Conservation (phyloP, 345 rosid species). For the Brassica rapa region DNA sequence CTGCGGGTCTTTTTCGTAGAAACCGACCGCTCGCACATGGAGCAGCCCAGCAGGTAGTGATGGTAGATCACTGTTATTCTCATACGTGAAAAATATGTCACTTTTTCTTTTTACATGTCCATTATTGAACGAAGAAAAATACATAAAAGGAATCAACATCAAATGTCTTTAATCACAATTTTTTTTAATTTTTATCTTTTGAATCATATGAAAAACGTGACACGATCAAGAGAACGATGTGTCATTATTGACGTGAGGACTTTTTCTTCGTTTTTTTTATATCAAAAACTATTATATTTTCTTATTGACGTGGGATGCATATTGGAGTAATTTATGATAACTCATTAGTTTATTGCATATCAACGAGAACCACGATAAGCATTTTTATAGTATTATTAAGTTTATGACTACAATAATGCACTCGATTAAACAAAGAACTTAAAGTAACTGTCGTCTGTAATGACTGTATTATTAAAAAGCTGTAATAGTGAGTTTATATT, state of each 20-base stretch:
- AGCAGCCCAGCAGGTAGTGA: not conserved
- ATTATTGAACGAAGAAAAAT: not conserved
- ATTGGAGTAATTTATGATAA: too few species aligned
- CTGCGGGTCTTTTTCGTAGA: not conserved
- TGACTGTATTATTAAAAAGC: not conserved
- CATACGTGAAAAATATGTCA: not conserved
- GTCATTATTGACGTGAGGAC: not conserved
- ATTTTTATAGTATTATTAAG: not conserved
- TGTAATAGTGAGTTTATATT: constrained; percentile 8
- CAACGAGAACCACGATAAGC: not conserved
- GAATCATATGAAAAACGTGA: not conserved
- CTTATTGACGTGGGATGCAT: too few species aligned
- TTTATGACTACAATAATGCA: not conserved
- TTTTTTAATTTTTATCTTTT: not conserved
- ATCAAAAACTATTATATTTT: too few species aligned
- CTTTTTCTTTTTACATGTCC: not conserved
- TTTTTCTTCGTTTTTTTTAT: too few species aligned
- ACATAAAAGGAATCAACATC: not conserved
- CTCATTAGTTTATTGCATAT: not conserved
- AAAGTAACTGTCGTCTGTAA: not conserved
- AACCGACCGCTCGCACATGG: not conserved
- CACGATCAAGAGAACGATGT: not conserved
- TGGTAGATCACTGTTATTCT: not conserved
- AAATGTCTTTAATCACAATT: too few species aligned
- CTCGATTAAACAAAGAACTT: not conserved